Evolutionary conservation across 176 grass and related monocot species (phyloP), one percentile per base, ranked within the genome.

Genomic region (Lolium rigidum): DNA sequence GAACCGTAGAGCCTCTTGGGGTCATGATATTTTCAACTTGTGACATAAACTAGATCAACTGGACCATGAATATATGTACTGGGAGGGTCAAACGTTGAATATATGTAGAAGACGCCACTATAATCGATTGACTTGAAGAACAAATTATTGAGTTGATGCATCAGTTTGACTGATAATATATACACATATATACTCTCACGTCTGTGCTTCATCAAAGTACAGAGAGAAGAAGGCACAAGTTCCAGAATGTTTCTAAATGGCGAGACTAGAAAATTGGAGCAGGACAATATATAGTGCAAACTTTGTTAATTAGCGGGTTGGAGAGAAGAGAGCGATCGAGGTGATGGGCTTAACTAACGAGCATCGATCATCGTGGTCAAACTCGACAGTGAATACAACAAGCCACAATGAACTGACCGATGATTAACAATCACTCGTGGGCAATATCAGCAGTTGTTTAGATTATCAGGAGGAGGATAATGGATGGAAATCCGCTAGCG

Each of bases 381-480:
- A 74, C 68, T 64, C 38, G 82, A 89, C 77, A 69, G 49, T 76
- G 82, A 37, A 81, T 81, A 75, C 59, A 76, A 85, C 46, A 81
- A 85, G 59, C 49, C 56, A 39, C 16, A 11, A 43, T 5, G 7
- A 43, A 43, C 41, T 43, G 41, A 74, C 41, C 41, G 41, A 7
- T 43, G 41, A 88, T 1, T 73, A 78, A 71, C n/a, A 72, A 84
- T 72, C 20, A 38, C 63, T 49, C 12, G 20, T 15, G 41, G 4
- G 41, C 41, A 58, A 39, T 28, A 80, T 14, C 18, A 79, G 47
- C 58, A 50, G 22, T 87, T 67, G 20, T 59, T 35, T 67, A 83
- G 9, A 64, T 83, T 79, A 50, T 74, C 47, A 70, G 48, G 37
- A 65, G 31, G 31, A 35, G 31, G 31, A 50, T 7, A 65, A 83